Evolutionary conservation across 2,329 filamentous ascomycete genomes (phyloP), one percentile per base, ranked within the genome.

Genomic region (Trichoderma brevicompactum): DNA sequence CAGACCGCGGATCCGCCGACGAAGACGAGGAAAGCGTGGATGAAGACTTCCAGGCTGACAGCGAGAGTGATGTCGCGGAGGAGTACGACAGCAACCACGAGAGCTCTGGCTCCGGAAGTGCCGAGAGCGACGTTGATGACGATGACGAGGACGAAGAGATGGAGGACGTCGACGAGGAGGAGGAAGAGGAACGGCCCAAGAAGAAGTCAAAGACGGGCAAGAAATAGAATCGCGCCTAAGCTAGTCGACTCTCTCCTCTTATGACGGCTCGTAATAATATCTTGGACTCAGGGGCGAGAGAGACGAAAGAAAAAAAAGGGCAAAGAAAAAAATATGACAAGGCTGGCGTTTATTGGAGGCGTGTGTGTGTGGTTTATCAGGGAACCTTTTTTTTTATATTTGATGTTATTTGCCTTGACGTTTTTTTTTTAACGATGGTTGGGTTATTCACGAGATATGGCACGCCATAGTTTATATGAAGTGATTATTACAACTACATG

Each of bases 21-120:
- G 95, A 99, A 78, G 95, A 99, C 73, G 91, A 94, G 74, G 94
- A 98, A 81, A 94, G 91, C 67, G 88, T 94, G 8, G 95, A 99
- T 72, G 95, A 99, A 77, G 95, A 99, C 80, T 99, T 99, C 83
- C 87, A 91, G 71, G 92, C 91, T 6, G 92, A 96, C 68, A 94
- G 90, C 13, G 95, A 99, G 69, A 96, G 91, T 61, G 95, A 99
- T 71, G 94, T 97, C 2, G 95, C 94, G 0, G 95, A 99, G 78
- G 96, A 99, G 76, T 99, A 88, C 71, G 95, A 99, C 78, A 94
- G 91, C 61, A 90, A 87, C 52, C 94, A 97, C 74, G 92, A 96
- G 75, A 97, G 92, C 74, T 91, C 88, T 58, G 92, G 90, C 12
- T 88, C 85, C 17, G 89, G 89, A 73, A 88, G 86, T 65, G 82